Percentiles rank a stretch among this genome's conserved stretches.
These are phyloP conservation scores for Dothistroma pini DNA, from an alignment of 2,329 filamentous ascomycete species.

Conservation along the genomic window DNA sequence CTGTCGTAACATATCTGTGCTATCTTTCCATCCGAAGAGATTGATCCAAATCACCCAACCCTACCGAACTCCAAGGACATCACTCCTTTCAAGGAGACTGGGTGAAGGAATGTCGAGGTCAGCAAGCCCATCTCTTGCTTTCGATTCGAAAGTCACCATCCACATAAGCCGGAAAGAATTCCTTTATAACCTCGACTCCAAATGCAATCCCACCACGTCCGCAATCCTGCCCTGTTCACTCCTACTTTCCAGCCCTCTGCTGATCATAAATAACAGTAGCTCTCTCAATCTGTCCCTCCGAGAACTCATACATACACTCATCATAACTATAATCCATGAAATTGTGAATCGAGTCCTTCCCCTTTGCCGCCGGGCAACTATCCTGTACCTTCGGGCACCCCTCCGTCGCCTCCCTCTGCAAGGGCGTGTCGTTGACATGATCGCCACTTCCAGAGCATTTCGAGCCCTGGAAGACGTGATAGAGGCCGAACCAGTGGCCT, in stretches of 20 bases:
- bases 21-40: background rate
- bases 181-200: background rate
- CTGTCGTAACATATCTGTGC: background rate
- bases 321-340: conserved; percentile 47
- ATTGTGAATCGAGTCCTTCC: conserved; percentile 51
- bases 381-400: conserved; percentile 50
- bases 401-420: conserved; percentile 41
- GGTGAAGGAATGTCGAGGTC: background rate
- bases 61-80: too few species aligned
- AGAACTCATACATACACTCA: conserved; percentile 23
- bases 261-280: conserved; percentile 21
- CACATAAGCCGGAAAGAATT: background rate
- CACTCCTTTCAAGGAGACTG: background rate
- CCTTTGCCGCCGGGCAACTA: conserved; percentile 44
- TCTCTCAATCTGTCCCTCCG: conserved; percentile 20
- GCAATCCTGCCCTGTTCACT: background rate
- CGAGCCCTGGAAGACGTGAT: conserved; percentile 44
- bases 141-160: background rate
- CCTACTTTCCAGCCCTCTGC: conserved; percentile 21
- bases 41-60: background rate
- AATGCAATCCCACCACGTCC: background rate
- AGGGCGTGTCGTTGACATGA: conserved; percentile 42
- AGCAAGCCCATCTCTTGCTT: background rate
- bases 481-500: conserved; percentile 44
- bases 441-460: conserved; percentile 42